These are phyloP conservation scores for Berberis vulgaris DNA, from an alignment of 164 flowering plant genomes.

Conservation along the genomic window DNA sequence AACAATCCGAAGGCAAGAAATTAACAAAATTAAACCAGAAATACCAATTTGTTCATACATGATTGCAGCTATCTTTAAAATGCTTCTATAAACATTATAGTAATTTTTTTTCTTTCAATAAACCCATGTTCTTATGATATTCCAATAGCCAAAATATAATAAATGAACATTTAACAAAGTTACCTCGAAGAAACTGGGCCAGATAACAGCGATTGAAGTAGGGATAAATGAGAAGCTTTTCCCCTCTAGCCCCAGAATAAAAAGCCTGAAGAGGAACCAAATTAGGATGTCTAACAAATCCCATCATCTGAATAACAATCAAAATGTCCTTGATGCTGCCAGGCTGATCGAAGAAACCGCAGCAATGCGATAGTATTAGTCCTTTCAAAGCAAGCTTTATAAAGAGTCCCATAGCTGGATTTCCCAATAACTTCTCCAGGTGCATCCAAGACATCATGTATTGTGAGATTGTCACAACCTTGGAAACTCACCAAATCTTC, in stretches of 20 bases:
- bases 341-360: slow-evolving; percentile 71
- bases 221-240: slow-evolving; percentile 85
- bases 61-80: too few species aligned
- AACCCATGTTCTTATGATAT: too few species aligned
- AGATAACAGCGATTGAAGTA: slow-evolving; percentile 54
- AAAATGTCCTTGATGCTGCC: slow-evolving; percentile 28
- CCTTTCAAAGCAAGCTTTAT: slow-evolving; percentile 53
- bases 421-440: slow-evolving; percentile 95
- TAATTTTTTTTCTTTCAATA: too few species aligned
- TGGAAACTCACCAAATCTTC: slow-evolving; percentile 45
- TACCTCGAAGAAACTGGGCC: slow-evolving; percentile 70
- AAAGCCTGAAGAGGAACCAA: slow-evolving; percentile 79
- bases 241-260: slow-evolving; percentile 81
- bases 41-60: too few species aligned
- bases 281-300: slow-evolving; percentile 62
- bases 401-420: slow-evolving; percentile 79
- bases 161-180: neutral
- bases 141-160: too few species aligned
- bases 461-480: slow-evolving; percentile 60
- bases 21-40: too few species aligned
- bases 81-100: too few species aligned
- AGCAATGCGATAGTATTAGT: slow-evolving; percentile 38
- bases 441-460: slow-evolving; percentile 74
- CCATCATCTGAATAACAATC: slow-evolving; percentile 41
- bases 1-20: too few species aligned